Conservation (phyloP, 169 alveolate genomes). For the Plasmodium gallinaceum region DNA sequence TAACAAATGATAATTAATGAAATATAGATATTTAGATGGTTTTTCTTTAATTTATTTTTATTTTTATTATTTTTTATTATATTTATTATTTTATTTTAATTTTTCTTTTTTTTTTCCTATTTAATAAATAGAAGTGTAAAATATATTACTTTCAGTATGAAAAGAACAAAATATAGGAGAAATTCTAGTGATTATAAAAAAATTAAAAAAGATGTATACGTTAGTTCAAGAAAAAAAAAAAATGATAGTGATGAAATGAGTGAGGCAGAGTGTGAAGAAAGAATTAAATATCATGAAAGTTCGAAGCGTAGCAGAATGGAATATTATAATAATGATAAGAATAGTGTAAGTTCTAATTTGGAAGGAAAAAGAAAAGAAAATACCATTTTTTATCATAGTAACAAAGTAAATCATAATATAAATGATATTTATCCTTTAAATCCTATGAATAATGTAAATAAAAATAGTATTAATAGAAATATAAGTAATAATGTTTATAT, state of each 20-base stretch:
- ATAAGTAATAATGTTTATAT: not conserved
- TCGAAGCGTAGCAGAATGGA: not conserved
- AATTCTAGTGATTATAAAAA: conserved; percentile 22
- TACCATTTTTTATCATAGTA: not conserved
- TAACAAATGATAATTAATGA: too few relatives aligned
- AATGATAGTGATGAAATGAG: not conserved
- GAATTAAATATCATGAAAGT: not conserved
- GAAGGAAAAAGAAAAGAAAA: not conserved
- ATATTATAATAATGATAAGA: not conserved
- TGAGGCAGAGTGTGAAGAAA: not conserved
- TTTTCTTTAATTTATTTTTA: not conserved
- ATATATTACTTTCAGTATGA: conserved; percentile 12
- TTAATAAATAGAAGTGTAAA: not conserved
- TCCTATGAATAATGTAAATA: not conserved
- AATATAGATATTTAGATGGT: too few relatives aligned
- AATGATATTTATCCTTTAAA: not conserved
- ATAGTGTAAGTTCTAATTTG: not conserved
- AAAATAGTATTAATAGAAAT: not conserved
- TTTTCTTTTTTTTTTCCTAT: not conserved
- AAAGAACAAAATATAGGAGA: conserved; percentile 17
- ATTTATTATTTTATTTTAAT: not conserved
- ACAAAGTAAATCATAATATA: not conserved
- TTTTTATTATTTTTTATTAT: not conserved
- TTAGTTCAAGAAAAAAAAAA: conserved; percentile 31
- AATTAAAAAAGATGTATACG: not conserved